Percentiles rank a stretch among this genome's conserved stretches.
Conservation (phyloP, 192 early-diverging fungal species). For the Bifiguratus adelaidae region DNA sequence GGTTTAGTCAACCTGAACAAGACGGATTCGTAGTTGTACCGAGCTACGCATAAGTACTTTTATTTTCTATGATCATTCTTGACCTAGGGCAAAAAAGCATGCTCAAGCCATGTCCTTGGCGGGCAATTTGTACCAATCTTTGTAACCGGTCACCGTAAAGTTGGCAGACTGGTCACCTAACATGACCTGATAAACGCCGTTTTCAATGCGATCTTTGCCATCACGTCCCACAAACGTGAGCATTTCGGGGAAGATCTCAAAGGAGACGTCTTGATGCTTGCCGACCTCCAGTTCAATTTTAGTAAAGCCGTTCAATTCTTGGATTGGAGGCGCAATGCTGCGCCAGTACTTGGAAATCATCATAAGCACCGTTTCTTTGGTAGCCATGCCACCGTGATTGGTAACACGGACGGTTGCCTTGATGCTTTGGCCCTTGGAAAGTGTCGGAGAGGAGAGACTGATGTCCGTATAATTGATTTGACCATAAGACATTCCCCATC, state of each 20-base stretch:
- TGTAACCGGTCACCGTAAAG: slow-evolving; percentile 2
- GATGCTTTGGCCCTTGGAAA: slow-evolving; percentile 8
- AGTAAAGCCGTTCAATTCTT: slow-evolving; percentile 27
- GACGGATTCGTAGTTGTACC: too few species aligned
- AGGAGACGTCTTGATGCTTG: slow-evolving; percentile 21
- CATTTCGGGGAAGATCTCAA: slow-evolving; percentile 20
- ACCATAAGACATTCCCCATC: slow-evolving; percentile 35
- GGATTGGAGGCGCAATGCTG: slow-evolving; percentile 31
- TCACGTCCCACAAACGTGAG: slow-evolving; percentile 11
- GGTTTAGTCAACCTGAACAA: too few species aligned
- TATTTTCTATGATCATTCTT: too few species aligned
- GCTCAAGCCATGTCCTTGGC: too few species aligned
- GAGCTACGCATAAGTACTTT: too few species aligned
- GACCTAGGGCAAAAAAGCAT: too few species aligned
- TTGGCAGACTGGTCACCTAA: slow-evolving; percentile 15
- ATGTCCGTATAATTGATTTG: slow-evolving; percentile 26
- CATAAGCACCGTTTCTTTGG: slow-evolving; percentile 37
- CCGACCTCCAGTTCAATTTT: slow-evolving; percentile 29
- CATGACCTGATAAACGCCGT: slow-evolving; percentile 14
- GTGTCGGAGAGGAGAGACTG: neutral
- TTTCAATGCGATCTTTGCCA: slow-evolving; percentile 9
- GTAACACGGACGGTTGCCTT: slow-evolving; percentile 16
- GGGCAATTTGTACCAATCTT: neutral
- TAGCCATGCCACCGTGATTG: slow-evolving; percentile 22
- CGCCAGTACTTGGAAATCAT: slow-evolving; percentile 33